Percentiles rank a stretch among this genome's conserved stretches.
Conservation (phyloP, 1,139 yeast species). For the Torulaspora globosa region DNA sequence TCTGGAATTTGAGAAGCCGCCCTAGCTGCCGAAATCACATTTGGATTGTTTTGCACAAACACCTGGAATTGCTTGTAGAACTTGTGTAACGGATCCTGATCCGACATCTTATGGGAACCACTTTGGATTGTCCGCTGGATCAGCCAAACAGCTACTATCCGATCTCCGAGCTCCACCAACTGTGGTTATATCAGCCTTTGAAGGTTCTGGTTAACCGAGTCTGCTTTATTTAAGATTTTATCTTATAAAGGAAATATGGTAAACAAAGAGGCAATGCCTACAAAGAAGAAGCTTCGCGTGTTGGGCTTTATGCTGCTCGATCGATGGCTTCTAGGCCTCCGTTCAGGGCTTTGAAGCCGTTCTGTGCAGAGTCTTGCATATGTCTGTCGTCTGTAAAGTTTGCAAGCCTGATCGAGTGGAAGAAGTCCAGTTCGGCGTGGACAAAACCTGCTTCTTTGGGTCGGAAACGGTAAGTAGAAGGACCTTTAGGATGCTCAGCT, state of each 20-base stretch:
- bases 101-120: constrained; percentile 8
- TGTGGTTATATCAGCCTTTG: constrained; percentile 4
- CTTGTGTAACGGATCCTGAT: constrained; percentile 37
- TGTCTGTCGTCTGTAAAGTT: not conserved
- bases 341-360: not conserved
- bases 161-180: not conserved
- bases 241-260: constrained; percentile 9
- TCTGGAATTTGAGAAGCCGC: constrained; percentile 45
- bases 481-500: too few species aligned
- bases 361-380: constrained; percentile 4
- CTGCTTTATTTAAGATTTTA: constrained; percentile 2
- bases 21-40: constrained; percentile 46
- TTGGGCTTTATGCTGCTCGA: not conserved
- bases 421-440: too few species aligned
- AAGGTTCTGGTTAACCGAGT: constrained; percentile 2
- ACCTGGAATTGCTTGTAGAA: constrained; percentile 46
- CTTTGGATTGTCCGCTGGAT: not conserved
- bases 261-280: constrained; percentile 4
- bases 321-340: not conserved
- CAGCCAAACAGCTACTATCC: not conserved
- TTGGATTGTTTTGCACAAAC: constrained; percentile 53
- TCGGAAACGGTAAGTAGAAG: too few species aligned
- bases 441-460: too few species aligned
- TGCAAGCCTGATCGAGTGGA: not conserved
- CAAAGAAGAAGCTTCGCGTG: constrained; percentile 8